Conservation (phyloP, 192 early-diverging fungal species). For the Umbelopsis isabellina region DNA sequence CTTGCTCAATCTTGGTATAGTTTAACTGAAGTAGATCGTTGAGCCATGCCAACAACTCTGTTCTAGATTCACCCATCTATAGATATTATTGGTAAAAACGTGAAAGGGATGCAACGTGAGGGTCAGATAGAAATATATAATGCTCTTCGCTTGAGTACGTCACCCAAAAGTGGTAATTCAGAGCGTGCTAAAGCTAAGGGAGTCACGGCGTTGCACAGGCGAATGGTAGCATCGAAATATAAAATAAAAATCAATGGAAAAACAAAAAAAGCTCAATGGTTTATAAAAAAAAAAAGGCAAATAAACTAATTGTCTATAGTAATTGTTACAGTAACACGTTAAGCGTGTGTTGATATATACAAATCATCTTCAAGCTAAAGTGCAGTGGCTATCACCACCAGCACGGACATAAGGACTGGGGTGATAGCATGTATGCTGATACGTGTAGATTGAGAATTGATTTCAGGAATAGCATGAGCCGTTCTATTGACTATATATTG, state of each 20-base stretch:
- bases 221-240: background rate
- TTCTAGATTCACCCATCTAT: conserved; percentile 85
- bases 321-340: too few species aligned
- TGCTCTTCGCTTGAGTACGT: background rate
- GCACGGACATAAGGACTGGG: background rate
- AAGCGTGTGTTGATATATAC: too few species aligned
- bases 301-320: too few species aligned
- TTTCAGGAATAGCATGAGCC: background rate
- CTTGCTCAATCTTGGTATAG: conserved; percentile 95
- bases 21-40: conserved; percentile 91
- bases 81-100: conserved; percentile 17
- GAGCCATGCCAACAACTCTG: conserved; percentile 92
- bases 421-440: background rate
- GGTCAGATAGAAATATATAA: background rate
- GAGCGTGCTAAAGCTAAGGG: background rate
- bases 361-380: too few species aligned
- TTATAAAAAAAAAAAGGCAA: too few species aligned
- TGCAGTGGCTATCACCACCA: background rate
- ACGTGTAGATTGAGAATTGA: too few species aligned
- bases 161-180: conserved; percentile 14
- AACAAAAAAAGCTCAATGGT: too few species aligned
- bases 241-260: too few species aligned
- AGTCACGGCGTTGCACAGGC: conserved; percentile 1
- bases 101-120: background rate
- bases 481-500: conserved; percentile 13